A percentile compares a stretch with the other conserved stretches of the same genome.
Conservation (phyloP, 306 rosid species). For the Pyrus pyrifolia region DNA sequence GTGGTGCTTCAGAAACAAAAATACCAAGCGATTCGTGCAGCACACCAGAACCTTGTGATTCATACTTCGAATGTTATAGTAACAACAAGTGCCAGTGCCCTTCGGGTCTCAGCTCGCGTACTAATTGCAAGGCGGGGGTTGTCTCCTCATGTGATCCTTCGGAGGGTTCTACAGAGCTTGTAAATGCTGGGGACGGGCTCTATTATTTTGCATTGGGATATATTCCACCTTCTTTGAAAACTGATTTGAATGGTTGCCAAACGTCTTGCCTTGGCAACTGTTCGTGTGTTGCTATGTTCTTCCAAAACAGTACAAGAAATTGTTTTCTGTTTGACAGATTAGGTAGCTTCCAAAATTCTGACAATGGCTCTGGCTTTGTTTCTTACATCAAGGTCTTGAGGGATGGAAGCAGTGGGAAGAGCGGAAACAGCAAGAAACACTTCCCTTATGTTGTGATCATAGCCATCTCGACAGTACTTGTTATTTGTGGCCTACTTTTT, state of each 20-base stretch:
- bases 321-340: conserved; percentile 58
- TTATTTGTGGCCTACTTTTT: conserved; percentile 42
- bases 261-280: conserved; percentile 57
- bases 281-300: conserved; percentile 78
- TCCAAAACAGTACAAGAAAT: conserved; percentile 55
- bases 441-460: conserved; percentile 46
- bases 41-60: conserved; percentile 71
- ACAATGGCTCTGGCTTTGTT: conserved; percentile 41
- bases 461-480: conserved; percentile 38
- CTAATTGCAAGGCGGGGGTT: conserved; percentile 53
- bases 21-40: conserved; percentile 62
- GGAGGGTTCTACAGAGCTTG: conserved; percentile 21
- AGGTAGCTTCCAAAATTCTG: conserved; percentile 65
- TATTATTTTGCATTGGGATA: conserved; percentile 61
- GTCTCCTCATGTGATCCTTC: conserved; percentile 47
- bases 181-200: conserved; percentile 47
- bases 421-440: conserved; percentile 29
- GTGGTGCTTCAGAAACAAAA: conserved; percentile 24
- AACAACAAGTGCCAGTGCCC: conserved; percentile 57
- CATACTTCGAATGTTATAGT: conserved; percentile 47
- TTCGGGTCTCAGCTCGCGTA: conserved; percentile 49
- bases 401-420: conserved; percentile 23
- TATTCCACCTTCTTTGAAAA: conserved; percentile 49
- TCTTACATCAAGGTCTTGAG: conserved; percentile 59
- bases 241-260: conserved; percentile 56